A percentile compares a stretch with the other conserved stretches of the same genome.
These are phyloP conservation scores for Fusarium burgessii DNA, from an alignment of 2,329 filamentous ascomycete species.

Conservation along the genomic window DNA sequence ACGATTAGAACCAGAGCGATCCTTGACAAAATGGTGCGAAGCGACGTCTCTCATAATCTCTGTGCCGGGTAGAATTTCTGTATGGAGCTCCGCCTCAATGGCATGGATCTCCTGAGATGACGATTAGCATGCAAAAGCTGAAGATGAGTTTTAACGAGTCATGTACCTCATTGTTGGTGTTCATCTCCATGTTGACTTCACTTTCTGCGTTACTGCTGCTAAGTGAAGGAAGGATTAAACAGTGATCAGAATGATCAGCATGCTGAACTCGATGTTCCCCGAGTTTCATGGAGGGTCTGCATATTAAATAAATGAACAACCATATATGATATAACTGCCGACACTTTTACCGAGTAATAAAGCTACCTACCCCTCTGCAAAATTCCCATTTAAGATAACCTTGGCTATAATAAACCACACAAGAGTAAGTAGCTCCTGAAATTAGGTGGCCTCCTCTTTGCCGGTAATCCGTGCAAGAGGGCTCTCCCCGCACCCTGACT, in stretches of 20 bases:
- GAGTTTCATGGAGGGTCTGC: not conserved
- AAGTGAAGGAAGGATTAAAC: too few species aligned
- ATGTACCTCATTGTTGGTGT: not conserved
- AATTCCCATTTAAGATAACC: not conserved
- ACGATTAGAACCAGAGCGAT: not conserved
- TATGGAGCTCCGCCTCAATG: slow-evolving; percentile 1
- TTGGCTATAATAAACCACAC: not conserved
- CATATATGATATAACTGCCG: not conserved
- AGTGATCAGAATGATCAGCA: too few species aligned
- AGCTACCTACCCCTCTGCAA: not conserved
- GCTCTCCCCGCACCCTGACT: not conserved
- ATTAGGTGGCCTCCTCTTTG: not conserved
- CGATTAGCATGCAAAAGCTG: not conserved
- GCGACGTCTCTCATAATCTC: slow-evolving; percentile 2
- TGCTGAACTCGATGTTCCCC: not conserved
- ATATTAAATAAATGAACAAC: not conserved
- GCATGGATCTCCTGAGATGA: not conserved
- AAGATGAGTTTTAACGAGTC: fast-evolving
- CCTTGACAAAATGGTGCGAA: slow-evolving; percentile 1
- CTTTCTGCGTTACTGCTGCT: not conserved
- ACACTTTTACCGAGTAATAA: not conserved
- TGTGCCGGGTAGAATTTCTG: not conserved
- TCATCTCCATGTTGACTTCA: not conserved
- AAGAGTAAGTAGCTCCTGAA: not conserved
- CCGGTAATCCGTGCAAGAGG: not conserved